phyloP scores from a whole-genome alignment of 768 basidiomycete genomes.

The Tulasnella sp. region DNA sequence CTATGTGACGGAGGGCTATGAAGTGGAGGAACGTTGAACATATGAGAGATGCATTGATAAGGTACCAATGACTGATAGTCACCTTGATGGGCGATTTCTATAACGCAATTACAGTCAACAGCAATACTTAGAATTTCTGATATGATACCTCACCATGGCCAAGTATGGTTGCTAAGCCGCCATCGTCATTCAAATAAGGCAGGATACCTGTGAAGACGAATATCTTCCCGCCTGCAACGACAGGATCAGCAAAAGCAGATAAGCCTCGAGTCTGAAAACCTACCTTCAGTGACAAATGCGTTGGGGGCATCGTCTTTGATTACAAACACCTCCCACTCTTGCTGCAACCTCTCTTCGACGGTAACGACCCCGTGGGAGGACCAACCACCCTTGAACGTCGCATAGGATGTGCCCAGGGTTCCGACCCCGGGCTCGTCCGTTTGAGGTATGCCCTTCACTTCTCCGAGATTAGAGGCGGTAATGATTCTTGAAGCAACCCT shows the following conservation, averaged over 20 bases:
- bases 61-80: constrained; percentile 17
- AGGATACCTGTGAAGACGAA: constrained; percentile 86
- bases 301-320: constrained; percentile 67
- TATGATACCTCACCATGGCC: constrained; percentile 66
- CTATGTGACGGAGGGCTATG: constrained; percentile 46
- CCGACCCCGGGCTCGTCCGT: constrained; percentile 12
- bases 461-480: constrained; percentile 59
- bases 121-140: not conserved
- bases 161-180: constrained; percentile 73
- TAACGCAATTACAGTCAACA: not conserved
- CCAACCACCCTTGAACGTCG: constrained; percentile 23
- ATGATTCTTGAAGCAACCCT: constrained; percentile 60
- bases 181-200: constrained; percentile 63
- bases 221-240: constrained; percentile 46
- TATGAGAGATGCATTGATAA: not conserved
- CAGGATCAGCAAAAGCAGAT: not conserved
- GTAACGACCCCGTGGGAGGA: too few relatives aligned
- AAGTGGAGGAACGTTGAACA: constrained; percentile 27
- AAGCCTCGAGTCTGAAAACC: constrained; percentile 8
- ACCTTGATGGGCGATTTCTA: constrained; percentile 77
- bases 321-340: constrained; percentile 63
- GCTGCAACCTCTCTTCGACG: not conserved
- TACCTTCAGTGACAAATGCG: constrained; percentile 67
- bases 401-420: constrained; percentile 19
- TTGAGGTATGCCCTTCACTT: constrained; percentile 33